Evolutionary conservation across 2,329 filamentous ascomycete genomes (phyloP).

Genomic region (Talaromyces sp.): DNA sequence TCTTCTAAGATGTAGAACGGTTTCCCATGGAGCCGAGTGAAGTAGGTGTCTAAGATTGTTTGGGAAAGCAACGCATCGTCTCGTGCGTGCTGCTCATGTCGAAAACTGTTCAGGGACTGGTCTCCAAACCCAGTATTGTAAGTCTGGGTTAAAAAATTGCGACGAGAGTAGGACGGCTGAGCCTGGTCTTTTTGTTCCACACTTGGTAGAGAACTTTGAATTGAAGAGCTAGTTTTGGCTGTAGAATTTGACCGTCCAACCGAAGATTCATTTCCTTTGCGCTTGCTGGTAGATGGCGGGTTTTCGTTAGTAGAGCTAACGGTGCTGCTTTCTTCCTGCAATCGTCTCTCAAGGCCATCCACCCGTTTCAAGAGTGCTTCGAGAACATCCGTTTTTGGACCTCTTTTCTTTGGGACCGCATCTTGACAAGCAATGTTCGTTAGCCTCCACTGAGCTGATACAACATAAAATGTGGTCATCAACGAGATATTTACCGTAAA

Average conservation of each 20-base stretch:
- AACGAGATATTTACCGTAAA: slow-evolving; percentile 61
- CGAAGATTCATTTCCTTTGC: slow-evolving; percentile 16
- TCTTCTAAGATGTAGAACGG: slow-evolving; percentile 80
- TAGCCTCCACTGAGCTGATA: neutral
- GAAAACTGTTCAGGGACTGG: slow-evolving; percentile 13
- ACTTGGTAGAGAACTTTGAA: slow-evolving; percentile 16
- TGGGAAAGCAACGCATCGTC: slow-evolving; percentile 49
- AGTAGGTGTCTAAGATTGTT: slow-evolving; percentile 70
- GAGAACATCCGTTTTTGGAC: slow-evolving; percentile 82
- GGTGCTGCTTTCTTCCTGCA: slow-evolving; percentile 61
- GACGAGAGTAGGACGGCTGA: slow-evolving; percentile 14
- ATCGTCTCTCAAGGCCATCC: slow-evolving; percentile 73
- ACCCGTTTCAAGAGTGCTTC: slow-evolving; percentile 80
- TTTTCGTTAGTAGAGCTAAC: slow-evolving; percentile 41
- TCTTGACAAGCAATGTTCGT: slow-evolving; percentile 48
- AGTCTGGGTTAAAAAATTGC: slow-evolving; percentile 17
- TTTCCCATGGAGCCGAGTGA: slow-evolving; percentile 71
- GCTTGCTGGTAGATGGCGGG: slow-evolving; percentile 37
- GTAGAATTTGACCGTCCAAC: slow-evolving; percentile 11
- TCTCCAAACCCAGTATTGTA: slow-evolving; percentile 16
- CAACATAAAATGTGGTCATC: neutral
- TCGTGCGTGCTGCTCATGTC: slow-evolving; percentile 22
- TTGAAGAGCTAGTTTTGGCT: slow-evolving; percentile 18
- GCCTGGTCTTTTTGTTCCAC: slow-evolving; percentile 14
- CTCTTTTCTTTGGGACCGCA: slow-evolving; percentile 82